Conservation (phyloP, 2,329 filamentous ascomycete genomes). For the Corynespora cassiicola region DNA sequence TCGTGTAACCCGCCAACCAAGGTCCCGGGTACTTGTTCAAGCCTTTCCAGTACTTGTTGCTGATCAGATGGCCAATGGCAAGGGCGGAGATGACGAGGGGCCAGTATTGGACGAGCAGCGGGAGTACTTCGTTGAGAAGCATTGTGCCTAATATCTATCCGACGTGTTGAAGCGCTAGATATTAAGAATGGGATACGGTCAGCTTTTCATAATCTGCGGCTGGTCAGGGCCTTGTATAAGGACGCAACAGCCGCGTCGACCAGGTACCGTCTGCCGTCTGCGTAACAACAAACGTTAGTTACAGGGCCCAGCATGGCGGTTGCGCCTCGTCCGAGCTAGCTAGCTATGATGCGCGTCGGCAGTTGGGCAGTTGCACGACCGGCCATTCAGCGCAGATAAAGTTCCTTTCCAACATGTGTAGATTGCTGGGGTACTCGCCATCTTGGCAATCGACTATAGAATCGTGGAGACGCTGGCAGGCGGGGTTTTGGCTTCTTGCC, state of each 20-base stretch:
- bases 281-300: conserved; percentile 7
- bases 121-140: conserved; percentile 44
- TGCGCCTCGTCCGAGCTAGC: background rate
- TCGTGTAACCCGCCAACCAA: conserved; percentile 69
- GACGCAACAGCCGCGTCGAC: conserved; percentile 5
- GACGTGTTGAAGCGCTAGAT: conserved; percentile 18
- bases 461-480: conserved; percentile 21
- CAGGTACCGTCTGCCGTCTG: conserved; percentile 15
- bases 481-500: conserved; percentile 5
- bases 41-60: conserved; percentile 60
- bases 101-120: conserved; percentile 50
- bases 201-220: conserved; percentile 14
- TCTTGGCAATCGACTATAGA: conserved; percentile 7
- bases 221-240: conserved; percentile 9
- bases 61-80: conserved; percentile 43
- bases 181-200: conserved; percentile 11
- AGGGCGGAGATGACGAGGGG: conserved; percentile 43
- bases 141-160: conserved; percentile 32
- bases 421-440: conserved; percentile 6
- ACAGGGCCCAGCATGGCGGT: conserved; percentile 14
- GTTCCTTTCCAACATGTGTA: conserved; percentile 4
- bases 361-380: conserved; percentile 15
- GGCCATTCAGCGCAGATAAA: conserved; percentile 13
- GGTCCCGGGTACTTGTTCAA: conserved; percentile 77
- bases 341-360: conserved; percentile 21